These are phyloP conservation scores for Phyllosticta capitalensis DNA, from an alignment of 2,329 filamentous ascomycete species.

Conservation along the genomic window DNA sequence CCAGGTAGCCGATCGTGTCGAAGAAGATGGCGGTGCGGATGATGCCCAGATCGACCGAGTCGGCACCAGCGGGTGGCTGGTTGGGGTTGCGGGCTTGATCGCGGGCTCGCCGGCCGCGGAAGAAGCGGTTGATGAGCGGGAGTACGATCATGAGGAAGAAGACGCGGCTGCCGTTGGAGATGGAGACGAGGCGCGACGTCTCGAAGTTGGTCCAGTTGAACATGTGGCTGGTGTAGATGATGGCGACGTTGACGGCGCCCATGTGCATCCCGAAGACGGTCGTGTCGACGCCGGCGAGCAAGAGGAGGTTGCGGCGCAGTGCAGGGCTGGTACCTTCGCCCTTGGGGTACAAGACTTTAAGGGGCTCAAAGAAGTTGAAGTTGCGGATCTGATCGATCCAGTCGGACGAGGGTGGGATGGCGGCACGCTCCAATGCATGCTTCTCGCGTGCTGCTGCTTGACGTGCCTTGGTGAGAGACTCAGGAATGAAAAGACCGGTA, in stretches of 20 bases:
- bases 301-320: slow-evolving; percentile 70
- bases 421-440: slow-evolving; percentile 35
- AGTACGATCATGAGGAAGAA: slow-evolving; percentile 64
- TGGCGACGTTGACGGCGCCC: slow-evolving; percentile 68
- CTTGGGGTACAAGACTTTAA: slow-evolving; percentile 67
- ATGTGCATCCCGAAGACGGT: slow-evolving; percentile 74
- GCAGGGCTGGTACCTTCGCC: slow-evolving; percentile 50
- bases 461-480: slow-evolving; percentile 68
- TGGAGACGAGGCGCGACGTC: slow-evolving; percentile 69
- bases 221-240: slow-evolving; percentile 72
- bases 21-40: slow-evolving; percentile 67
- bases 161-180: slow-evolving; percentile 70
- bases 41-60: slow-evolving; percentile 65
- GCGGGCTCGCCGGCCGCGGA: slow-evolving; percentile 47
- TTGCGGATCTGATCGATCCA: slow-evolving; percentile 36
- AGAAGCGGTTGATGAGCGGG: slow-evolving; percentile 65
- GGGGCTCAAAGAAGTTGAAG: slow-evolving; percentile 62
- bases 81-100: background rate
- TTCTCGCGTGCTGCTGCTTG: slow-evolving; percentile 64
- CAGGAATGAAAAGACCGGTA: slow-evolving; percentile 63
- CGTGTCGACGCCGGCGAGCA: slow-evolving; percentile 72
- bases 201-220: slow-evolving; percentile 80
- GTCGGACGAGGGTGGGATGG: slow-evolving; percentile 27
- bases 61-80: slow-evolving; percentile 54
- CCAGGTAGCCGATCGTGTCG: slow-evolving; percentile 65